Evolutionary conservation across 2,329 filamentous ascomycete species (phyloP).

Genomic region (Aspergillus brunneoviolaceus): DNA sequence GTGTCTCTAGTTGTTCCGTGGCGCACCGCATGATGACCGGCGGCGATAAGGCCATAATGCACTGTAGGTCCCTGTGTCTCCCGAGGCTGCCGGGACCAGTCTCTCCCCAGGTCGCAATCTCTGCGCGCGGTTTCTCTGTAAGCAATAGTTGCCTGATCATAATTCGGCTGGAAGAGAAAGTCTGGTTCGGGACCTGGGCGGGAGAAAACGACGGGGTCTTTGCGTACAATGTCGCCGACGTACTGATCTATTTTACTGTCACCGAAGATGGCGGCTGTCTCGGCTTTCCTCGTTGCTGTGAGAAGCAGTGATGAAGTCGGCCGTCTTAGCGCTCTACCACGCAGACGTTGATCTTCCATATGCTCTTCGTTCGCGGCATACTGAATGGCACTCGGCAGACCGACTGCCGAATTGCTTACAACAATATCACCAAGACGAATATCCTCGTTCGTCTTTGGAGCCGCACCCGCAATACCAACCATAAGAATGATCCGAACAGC

Average conservation of each 20-base stretch:
- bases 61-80: slow-evolving; percentile 15
- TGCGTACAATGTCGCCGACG: slow-evolving; percentile 19
- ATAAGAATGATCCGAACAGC: background rate
- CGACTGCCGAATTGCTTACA: background rate
- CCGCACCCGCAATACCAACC: background rate
- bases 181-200: slow-evolving; percentile 19
- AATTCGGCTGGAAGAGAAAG: slow-evolving; percentile 24
- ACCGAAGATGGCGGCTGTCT: slow-evolving; percentile 12
- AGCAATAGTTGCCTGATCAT: slow-evolving; percentile 20
- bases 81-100: slow-evolving; percentile 3
- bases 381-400: background rate
- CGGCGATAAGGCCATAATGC: slow-evolving; percentile 23
- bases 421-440: slow-evolving; percentile 2
- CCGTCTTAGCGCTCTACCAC: slow-evolving; percentile 13
- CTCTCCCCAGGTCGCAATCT: slow-evolving; percentile 10
- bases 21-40: slow-evolving; percentile 7
- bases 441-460: background rate
- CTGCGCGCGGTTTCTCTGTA: slow-evolving; percentile 9
- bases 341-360: background rate
- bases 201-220: slow-evolving; percentile 17
- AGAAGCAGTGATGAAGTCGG: slow-evolving; percentile 17
- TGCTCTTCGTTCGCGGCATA: background rate
- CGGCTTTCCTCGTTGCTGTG: slow-evolving; percentile 17
- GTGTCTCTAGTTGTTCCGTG: slow-evolving; percentile 15
- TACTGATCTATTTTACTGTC: background rate